phyloP scores from a whole-genome alignment of 1,139 yeast genomes.

The Saccharomyces hybrid region DNA sequence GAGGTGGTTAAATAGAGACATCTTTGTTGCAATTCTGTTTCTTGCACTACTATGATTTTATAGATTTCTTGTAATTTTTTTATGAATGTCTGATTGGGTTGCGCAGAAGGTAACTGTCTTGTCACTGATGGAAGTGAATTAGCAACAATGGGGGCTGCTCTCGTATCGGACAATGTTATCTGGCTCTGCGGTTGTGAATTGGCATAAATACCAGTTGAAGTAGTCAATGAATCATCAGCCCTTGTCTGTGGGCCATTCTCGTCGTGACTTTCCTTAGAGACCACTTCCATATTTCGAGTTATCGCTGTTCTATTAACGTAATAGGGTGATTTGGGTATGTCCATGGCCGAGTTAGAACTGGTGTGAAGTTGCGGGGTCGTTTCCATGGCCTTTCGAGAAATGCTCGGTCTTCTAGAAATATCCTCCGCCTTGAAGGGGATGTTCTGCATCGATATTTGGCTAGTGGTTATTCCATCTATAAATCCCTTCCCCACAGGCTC shows the following conservation, averaged over 20 bases:
- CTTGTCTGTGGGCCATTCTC: neutral
- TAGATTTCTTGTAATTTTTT: conserved; percentile 66
- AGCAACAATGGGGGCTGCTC: conserved; percentile 12
- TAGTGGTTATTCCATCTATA: neutral
- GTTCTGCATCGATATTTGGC: neutral
- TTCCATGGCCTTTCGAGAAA: neutral
- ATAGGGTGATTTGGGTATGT: neutral
- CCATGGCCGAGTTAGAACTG: neutral
- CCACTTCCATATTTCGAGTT: neutral
- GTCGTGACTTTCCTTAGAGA: neutral
- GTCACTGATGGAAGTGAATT: conserved; percentile 31
- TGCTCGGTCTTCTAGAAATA: conserved; percentile 1
- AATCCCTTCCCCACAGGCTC: neutral
- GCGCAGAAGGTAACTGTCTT: conserved; percentile 20
- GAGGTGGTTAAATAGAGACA: conserved; percentile 40
- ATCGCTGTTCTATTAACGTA: neutral
- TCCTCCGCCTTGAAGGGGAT: neutral
- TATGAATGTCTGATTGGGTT: conserved; percentile 64
- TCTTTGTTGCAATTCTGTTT: conserved; percentile 61
- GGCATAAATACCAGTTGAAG: no score
- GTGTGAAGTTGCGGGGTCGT: neutral
- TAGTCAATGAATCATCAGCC: no score
- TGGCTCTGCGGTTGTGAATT: no score
- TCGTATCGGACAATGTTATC: no score
- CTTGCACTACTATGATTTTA: conserved; percentile 57